Conservation (phyloP, 108 stramenopile species). For the Cyclotella atomus region DNA sequence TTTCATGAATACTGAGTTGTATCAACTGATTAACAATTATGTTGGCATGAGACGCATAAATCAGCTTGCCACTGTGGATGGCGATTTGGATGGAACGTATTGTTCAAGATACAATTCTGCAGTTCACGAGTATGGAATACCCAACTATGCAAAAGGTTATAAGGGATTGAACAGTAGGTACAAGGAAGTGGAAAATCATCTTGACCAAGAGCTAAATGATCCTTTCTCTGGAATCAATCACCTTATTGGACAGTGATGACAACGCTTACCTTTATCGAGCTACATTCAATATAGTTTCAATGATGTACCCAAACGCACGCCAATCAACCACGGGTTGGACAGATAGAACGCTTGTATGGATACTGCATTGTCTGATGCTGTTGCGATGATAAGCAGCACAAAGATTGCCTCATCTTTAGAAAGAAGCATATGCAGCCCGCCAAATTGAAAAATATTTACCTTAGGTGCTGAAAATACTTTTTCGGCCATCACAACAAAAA, state of each 20-base stretch:
- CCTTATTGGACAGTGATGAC: background rate
- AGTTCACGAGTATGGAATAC: background rate
- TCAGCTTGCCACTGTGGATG: constrained; percentile 2
- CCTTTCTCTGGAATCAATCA: background rate
- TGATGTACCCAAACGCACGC: too few species aligned
- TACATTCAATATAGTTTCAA: too few species aligned
- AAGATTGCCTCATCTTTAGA: too few species aligned
- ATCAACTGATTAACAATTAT: background rate
- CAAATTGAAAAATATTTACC: too few species aligned
- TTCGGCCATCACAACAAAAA: too few species aligned
- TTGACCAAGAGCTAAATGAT: background rate
- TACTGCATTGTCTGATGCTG: too few species aligned
- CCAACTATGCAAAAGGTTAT: background rate
- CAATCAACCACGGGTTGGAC: too few species aligned
- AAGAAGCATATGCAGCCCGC: too few species aligned
- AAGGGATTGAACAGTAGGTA: background rate
- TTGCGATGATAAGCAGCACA: too few species aligned
- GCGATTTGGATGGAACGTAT: constrained; percentile 14
- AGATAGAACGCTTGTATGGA: too few species aligned
- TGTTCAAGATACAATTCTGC: constrained; percentile 5
- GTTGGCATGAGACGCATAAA: background rate
- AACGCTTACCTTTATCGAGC: too few species aligned
- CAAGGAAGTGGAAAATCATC: constrained; percentile 2
- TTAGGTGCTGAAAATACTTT: too few species aligned
- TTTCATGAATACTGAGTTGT: constrained; percentile 3